Percentiles rank a stretch among this genome's conserved stretches.
phyloP scores from a whole-genome alignment of 1,139 yeast genomes.

The Saccharomycopsis hybrid region DNA sequence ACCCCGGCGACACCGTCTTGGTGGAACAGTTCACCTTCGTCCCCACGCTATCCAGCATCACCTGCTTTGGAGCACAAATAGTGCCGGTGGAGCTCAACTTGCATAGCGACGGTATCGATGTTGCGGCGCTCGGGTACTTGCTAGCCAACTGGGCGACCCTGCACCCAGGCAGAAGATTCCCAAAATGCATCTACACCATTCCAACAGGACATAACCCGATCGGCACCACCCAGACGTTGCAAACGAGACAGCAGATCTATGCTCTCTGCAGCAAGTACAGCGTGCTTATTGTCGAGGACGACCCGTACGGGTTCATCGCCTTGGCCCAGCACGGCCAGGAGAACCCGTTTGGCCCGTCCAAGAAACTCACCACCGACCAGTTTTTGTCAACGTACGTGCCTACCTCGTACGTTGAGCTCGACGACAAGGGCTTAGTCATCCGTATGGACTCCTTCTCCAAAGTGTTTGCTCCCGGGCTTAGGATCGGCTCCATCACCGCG shows the following conservation, averaged over 20 bases:
- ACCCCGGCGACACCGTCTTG: constrained; percentile 49
- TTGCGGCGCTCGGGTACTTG: constrained; percentile 44
- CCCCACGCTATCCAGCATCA: constrained; percentile 42
- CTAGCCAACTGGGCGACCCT: constrained; percentile 57
- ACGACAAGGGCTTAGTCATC: constrained; percentile 73
- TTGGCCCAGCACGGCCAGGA: constrained; percentile 29
- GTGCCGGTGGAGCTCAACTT: constrained; percentile 47
- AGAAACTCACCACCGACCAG: constrained; percentile 41
- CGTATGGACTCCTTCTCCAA: constrained; percentile 85
- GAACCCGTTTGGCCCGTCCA: constrained; percentile 37
- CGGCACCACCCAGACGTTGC: constrained; percentile 64
- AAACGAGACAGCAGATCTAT: constrained; percentile 60
- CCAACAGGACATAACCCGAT: constrained; percentile 91
- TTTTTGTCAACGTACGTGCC: constrained; percentile 47
- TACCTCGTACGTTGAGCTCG: constrained; percentile 65
- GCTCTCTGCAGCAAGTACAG: constrained; percentile 65
- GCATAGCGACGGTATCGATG: constrained; percentile 40
- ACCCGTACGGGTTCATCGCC: constrained; percentile 75
- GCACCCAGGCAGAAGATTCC: constrained; percentile 37
- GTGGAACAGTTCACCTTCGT: constrained; percentile 62
- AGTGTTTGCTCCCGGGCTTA: constrained; percentile 78
- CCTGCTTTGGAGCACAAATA: constrained; percentile 40
- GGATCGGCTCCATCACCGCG: constrained; percentile 77
- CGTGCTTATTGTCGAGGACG: constrained; percentile 77
- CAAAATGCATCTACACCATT: constrained; percentile 63